Evolutionary conservation across 73 alveolate species (phyloP).

Genomic region (Paraurostyla sp.): DNA sequence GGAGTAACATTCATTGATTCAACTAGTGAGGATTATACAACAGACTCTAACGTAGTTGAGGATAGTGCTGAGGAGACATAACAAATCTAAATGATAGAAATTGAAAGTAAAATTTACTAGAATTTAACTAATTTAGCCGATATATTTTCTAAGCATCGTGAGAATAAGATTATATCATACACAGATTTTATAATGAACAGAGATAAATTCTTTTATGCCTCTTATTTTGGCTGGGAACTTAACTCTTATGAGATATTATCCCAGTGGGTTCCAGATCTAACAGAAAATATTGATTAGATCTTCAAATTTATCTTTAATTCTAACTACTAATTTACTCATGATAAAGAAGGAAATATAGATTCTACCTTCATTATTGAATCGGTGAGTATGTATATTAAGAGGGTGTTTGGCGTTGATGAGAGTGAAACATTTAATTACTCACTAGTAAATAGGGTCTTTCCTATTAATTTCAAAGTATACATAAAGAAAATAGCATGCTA

Average conservation of each 20-base stretch:
- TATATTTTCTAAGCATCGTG: constrained; percentile 48
- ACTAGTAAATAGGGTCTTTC: constrained; percentile 20
- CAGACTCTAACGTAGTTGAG: constrained; percentile 27
- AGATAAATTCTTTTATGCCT: constrained; percentile 11
- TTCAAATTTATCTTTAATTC: constrained; percentile 21
- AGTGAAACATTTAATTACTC: constrained; percentile 12
- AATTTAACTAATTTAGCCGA: neutral
- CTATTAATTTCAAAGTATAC: neutral
- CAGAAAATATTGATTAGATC: constrained; percentile 17
- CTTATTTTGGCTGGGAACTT: constrained; percentile 60
- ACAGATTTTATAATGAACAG: constrained; percentile 34
- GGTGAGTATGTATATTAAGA: neutral
- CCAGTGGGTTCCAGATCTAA: constrained; percentile 32
- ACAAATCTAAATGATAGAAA: neutral
- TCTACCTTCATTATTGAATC: constrained; percentile 2
- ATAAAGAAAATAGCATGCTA: constrained; percentile 34
- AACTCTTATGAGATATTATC: constrained; percentile 35
- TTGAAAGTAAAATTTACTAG: neutral
- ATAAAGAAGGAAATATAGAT: constrained; percentile 18
- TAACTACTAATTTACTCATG: constrained; percentile 10
- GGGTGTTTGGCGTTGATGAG: constrained; percentile 40
- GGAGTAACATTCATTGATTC: neutral
- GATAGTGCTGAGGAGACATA: constrained; percentile 13
- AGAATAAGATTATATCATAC: constrained; percentile 26
- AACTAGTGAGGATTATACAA: constrained; percentile 23